These are phyloP conservation scores for Malus domestica DNA, from an alignment of 306 rosid genomes.

Conservation along the genomic window DNA sequence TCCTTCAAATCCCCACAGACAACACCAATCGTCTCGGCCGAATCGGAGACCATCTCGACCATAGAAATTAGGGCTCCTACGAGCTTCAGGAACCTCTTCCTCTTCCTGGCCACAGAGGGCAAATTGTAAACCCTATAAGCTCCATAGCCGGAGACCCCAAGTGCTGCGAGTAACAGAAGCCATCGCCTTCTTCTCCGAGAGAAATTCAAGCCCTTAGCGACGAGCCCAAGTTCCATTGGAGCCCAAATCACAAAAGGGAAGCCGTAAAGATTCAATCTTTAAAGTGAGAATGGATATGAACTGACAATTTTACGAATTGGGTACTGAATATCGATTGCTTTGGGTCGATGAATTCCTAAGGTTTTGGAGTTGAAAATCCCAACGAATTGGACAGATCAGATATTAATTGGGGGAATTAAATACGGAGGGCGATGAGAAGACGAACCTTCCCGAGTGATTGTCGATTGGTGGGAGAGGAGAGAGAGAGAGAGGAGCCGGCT, in stretches of 20 bases:
- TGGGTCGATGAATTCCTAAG: neutral
- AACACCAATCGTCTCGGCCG: slow-evolving; percentile 49
- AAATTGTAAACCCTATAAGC: slow-evolving; percentile 52
- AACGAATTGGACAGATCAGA: neutral
- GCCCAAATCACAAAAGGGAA: neutral
- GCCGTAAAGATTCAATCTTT: neutral
- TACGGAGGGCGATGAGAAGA: neutral
- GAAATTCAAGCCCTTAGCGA: slow-evolving; percentile 36
- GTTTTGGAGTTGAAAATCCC: neutral
- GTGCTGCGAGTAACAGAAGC: slow-evolving; percentile 44
- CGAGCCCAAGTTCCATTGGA: slow-evolving; percentile 52
- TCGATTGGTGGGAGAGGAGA: neutral
- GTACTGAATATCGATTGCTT: neutral
- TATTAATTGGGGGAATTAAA: neutral
- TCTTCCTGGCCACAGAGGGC: slow-evolving; percentile 50
- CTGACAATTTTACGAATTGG: neutral
- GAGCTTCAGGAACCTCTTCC: slow-evolving; percentile 42
- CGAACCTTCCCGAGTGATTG: neutral
- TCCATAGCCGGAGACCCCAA: slow-evolving; percentile 69
- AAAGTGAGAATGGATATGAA: neutral
- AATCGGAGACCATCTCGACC: slow-evolving; percentile 54
- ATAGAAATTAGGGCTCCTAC: slow-evolving; percentile 52
- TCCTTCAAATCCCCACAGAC: slow-evolving; percentile 59
- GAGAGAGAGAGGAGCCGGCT: neutral
- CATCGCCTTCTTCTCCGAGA: slow-evolving; percentile 36